Base-by-base conservation (phyloP, 257 asterid species). In the Verbascum thapsus region DNA sequence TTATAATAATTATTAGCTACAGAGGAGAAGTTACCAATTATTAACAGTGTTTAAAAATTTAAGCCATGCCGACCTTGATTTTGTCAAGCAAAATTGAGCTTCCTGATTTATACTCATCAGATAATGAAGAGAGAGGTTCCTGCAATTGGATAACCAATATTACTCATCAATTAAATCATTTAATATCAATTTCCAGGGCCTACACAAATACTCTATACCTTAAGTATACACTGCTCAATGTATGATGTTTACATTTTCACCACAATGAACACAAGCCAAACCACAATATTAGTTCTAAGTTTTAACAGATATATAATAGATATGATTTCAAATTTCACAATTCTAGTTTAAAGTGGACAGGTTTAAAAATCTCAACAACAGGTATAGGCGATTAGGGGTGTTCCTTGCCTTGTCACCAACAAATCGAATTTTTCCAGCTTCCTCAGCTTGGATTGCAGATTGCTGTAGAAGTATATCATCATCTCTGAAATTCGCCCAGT, bases 41-140 rank as follows among this genome's bases (percentile, higher is more conserved):
- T 40, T 22, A 53, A 17, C 19, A 74, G 35, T 7, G 55, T 53
- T 60, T n/a, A 45, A 48, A 41, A 53, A 58, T 1, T 26, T 1
- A n/a, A n/a, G n/a, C 48, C 20, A 69, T 23, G 10, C 74, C 42
- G 45, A 94, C 99, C 96, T 94, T 84, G 48, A 94, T 94, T 74
- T 94, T 94, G 79, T 87, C 81, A 70, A 83, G 81, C 65, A 94
- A 78, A 76, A 94, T 84, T 35, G 88, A 82, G 76, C 82, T 94
- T 75, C 99, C 99, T 16, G 84, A 77, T 60, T 76, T 72, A 74
- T 94, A 94, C 80, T 94, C 98, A 53, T 76, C 88, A 35, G 83
- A 80, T 56, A 94, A 73, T 18, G 98, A 78, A 50, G 95, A 81
- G 51, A 94, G 83, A 17, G 95, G 90, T 68, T 94, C 98, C 99